Conservation (phyloP, 495 filamentous ascomycete genomes). For the Penicillium daleae region DNA sequence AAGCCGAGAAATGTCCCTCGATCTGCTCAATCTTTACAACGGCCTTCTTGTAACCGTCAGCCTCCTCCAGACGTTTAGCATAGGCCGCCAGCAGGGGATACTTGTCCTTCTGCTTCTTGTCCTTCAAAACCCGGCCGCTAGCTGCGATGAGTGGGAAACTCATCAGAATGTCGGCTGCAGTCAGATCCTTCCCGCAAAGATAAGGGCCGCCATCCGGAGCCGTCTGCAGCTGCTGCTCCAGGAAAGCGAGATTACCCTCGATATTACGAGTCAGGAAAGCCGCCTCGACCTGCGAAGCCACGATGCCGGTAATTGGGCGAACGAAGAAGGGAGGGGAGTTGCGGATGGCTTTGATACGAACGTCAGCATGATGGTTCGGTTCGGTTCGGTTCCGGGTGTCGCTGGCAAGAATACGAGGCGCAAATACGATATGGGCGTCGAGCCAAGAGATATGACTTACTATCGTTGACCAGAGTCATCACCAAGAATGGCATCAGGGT, state of each 20-base stretch:
- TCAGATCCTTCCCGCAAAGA: conserved; percentile 72
- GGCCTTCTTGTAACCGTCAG: conserved; percentile 65
- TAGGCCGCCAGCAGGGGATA: conserved; percentile 69
- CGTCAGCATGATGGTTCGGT: conserved; percentile 1
- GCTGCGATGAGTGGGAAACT: conserved; percentile 70
- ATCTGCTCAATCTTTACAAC: conserved; percentile 63
- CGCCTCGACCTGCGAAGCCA: conserved; percentile 64
- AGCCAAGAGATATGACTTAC: conserved; percentile 43
- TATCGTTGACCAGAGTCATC: conserved; percentile 57
- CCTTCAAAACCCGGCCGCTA: conserved; percentile 44
- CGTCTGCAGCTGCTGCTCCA: conserved; percentile 71
- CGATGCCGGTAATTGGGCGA: conserved; percentile 68
- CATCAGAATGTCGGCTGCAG: conserved; percentile 80
- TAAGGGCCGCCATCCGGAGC: conserved; percentile 66
- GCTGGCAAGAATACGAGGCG: not conserved
- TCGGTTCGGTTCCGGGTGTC: not conserved
- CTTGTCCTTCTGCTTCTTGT: conserved; percentile 53
- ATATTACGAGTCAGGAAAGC: conserved; percentile 67
- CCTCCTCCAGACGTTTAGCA: conserved; percentile 60
- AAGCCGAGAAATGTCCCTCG: conserved; percentile 58
- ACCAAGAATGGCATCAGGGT: conserved; percentile 73
- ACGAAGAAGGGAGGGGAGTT: conserved; percentile 81
- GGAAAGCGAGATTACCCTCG: conserved; percentile 66
- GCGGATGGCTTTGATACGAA: conserved; percentile 55
- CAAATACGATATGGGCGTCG: not conserved